Conservation (phyloP, 208 protist species). For the Leishmania guyanensis region DNA sequence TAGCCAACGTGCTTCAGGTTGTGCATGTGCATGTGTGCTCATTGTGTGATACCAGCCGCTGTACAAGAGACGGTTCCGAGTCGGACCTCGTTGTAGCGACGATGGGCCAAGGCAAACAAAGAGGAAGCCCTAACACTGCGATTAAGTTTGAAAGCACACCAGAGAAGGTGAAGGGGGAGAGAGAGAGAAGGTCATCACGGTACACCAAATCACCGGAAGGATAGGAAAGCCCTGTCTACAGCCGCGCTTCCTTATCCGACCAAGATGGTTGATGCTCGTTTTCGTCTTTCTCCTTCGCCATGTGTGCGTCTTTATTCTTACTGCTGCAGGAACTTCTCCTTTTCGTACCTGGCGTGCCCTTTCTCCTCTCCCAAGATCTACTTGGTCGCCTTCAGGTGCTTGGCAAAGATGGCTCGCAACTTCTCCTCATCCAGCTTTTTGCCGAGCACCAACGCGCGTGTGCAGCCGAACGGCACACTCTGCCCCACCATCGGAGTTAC, state of each 20-base stretch:
- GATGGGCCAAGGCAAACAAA: background rate
- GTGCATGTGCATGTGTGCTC: background rate
- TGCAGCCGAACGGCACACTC: constrained; percentile 70
- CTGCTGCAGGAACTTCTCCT: background rate
- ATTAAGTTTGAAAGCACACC: background rate
- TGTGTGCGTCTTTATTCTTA: background rate
- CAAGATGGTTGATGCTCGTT: background rate
- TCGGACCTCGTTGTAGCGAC: background rate
- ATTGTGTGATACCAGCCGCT: background rate
- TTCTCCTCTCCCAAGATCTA: background rate
- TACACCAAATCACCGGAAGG: background rate
- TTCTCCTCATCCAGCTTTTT: constrained; percentile 62
- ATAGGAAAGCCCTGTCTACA: background rate
- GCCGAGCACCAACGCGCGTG: constrained; percentile 73
- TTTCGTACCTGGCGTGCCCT: background rate
- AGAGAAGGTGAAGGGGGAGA: background rate
- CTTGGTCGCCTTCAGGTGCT: constrained; percentile 57
- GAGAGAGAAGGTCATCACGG: background rate
- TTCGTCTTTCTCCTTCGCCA: background rate
- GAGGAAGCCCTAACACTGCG: background rate
- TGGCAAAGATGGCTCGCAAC: constrained; percentile 61
- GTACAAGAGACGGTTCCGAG: background rate
- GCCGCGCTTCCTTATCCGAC: background rate
- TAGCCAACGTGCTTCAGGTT: background rate
- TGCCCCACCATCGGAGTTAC: constrained; percentile 77